phyloP scores from a whole-genome alignment of 1,139 yeast genomes.

The Saccharomyces pastorianus region DNA sequence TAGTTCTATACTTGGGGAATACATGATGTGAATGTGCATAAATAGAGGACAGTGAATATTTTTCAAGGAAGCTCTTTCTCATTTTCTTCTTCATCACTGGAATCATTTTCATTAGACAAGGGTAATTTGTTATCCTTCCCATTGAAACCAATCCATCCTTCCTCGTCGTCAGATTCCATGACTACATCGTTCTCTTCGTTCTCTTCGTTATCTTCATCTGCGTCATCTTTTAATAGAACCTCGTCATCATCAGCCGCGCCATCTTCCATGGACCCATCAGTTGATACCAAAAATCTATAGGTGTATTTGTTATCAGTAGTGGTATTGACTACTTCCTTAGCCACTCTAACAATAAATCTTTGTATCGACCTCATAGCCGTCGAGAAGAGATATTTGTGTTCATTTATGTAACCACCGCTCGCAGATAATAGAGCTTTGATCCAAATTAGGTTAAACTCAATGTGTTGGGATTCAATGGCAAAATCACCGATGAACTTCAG shows the following conservation, averaged over 20 bases:
- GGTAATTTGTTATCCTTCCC: conserved; percentile 20
- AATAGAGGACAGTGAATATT: not conserved
- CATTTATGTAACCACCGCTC: conserved; percentile 71
- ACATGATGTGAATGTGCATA: not conserved
- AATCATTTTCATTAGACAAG: conserved; percentile 15
- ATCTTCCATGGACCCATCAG: conserved; percentile 28
- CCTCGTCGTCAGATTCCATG: conserved; percentile 19
- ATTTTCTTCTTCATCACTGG: conserved; percentile 18
- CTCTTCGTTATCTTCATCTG: conserved; percentile 31
- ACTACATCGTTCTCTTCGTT: conserved; percentile 20
- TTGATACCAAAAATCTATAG: conserved; percentile 37
- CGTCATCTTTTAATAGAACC: conserved; percentile 6
- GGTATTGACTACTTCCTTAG: conserved; percentile 59
- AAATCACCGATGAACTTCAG: conserved; percentile 64
- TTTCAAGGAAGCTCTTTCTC: conserved; percentile 2
- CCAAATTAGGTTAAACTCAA: conserved; percentile 83
- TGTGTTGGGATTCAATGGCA: conserved; percentile 69
- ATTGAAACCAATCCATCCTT: conserved; percentile 29
- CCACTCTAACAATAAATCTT: conserved; percentile 64
- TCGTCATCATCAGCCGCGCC: conserved; percentile 16
- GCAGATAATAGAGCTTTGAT: conserved; percentile 53
- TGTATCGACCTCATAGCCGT: conserved; percentile 64
- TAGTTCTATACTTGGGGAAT: conserved; percentile 2
- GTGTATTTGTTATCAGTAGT: conserved; percentile 51
- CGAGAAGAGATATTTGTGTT: conserved; percentile 55